These are phyloP conservation scores for Cladosporium sp. DNA, from an alignment of 2,329 filamentous ascomycete species.

Conservation along the genomic window DNA sequence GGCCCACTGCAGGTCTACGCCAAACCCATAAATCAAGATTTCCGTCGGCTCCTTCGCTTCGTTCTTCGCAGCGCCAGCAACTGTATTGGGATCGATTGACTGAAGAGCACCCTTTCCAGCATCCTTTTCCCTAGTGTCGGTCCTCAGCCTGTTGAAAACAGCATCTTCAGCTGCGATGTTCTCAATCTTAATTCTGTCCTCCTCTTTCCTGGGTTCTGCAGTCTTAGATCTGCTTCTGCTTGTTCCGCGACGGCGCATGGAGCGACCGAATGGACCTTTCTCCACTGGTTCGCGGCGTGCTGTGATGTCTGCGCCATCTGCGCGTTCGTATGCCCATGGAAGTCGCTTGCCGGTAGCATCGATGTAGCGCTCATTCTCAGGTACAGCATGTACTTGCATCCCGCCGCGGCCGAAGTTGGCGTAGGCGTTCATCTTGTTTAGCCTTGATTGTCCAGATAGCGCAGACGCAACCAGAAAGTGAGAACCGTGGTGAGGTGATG, in stretches of 20 bases:
- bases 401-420: slow-evolving; percentile 21
- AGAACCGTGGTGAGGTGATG: not conserved
- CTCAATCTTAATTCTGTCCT: slow-evolving; percentile 47
- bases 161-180: slow-evolving; percentile 45
- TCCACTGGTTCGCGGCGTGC: slow-evolving; percentile 48
- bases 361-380: slow-evolving; percentile 57
- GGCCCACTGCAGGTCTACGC: slow-evolving; percentile 66
- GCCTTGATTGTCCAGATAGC: not conserved
- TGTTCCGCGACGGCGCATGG: slow-evolving; percentile 40
- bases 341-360: slow-evolving; percentile 56
- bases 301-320: slow-evolving; percentile 11
- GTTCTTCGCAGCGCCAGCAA: slow-evolving; percentile 31
- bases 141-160: slow-evolving; percentile 38
- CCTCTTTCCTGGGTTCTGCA: slow-evolving; percentile 55
- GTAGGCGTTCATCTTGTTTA: slow-evolving; percentile 4
- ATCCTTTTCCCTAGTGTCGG: slow-evolving; percentile 27
- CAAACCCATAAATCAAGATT: slow-evolving; percentile 81
- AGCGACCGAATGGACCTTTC: slow-evolving; percentile 58
- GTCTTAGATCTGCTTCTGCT: slow-evolving; percentile 47
- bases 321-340: slow-evolving; percentile 57
- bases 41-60: slow-evolving; percentile 61
- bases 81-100: slow-evolving; percentile 23
- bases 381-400: slow-evolving; percentile 65
- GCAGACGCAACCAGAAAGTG: not conserved
- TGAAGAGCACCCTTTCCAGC: slow-evolving; percentile 24